These are phyloP conservation scores for Trypanosoma scelopori DNA, from an alignment of 208 protist genomes.

Conservation along the genomic window DNA sequence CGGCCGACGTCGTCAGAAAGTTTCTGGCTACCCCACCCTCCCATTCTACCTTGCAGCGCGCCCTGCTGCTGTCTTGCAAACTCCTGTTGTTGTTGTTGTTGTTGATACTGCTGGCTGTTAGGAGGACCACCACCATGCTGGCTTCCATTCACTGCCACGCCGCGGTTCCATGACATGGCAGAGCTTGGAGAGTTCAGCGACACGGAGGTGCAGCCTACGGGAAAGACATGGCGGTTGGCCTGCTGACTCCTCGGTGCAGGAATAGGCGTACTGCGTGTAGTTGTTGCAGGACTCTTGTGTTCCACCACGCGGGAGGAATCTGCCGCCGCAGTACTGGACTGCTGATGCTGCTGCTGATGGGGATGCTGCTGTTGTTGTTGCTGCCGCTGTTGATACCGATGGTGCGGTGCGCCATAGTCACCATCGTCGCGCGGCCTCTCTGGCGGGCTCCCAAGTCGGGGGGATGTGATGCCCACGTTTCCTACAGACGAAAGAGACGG, in stretches of 20 bases:
- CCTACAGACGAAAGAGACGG: background rate
- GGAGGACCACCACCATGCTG: conserved; percentile 12
- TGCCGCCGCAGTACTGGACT: background rate
- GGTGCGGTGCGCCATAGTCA: conserved; percentile 3
- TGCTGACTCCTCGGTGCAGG: conserved; percentile 32
- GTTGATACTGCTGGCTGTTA: background rate
- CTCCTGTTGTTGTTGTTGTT: conserved; percentile 6
- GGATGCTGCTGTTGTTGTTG: conserved; percentile 10
- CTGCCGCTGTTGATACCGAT: background rate
- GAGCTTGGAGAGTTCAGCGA: background rate
- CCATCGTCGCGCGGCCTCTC: conserved; percentile 7
- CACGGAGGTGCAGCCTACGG: background rate
- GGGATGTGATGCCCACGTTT: conserved; percentile 3
- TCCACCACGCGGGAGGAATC: conserved; percentile 10
- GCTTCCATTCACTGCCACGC: conserved; percentile 1
- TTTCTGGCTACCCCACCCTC: conserved; percentile 5
- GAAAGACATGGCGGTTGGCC: background rate
- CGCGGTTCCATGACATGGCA: conserved; percentile 13
- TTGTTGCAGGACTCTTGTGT: conserved; percentile 3
- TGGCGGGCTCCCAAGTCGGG: background rate
- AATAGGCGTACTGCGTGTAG: conserved; percentile 26
- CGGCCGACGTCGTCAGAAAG: conserved; percentile 9
- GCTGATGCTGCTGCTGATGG: conserved; percentile 4
- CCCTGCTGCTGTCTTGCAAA: background rate
- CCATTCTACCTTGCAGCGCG: background rate